These are phyloP conservation scores for Fusarium metavorans DNA, from an alignment of 2,329 filamentous ascomycete genomes.

Conservation along the genomic window DNA sequence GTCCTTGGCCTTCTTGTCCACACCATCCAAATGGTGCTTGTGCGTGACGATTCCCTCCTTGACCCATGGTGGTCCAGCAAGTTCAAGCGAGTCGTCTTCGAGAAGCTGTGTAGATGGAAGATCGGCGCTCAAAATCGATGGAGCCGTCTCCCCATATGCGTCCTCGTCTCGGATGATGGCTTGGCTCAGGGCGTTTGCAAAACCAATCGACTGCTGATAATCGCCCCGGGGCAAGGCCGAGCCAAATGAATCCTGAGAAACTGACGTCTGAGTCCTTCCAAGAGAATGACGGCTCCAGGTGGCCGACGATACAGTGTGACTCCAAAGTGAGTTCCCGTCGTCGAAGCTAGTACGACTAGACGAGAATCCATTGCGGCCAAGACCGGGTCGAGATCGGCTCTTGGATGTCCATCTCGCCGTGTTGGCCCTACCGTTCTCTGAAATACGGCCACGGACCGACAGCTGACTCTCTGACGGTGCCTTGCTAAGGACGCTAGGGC, in stretches of 20 bases:
- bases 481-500: conserved; percentile 92
- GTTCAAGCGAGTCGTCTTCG: conserved; percentile 91
- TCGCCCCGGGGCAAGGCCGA: conserved; percentile 81
- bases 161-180: conserved; percentile 94
- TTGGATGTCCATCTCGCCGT: conserved; percentile 86
- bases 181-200: conserved; percentile 95
- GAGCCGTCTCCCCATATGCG: conserved; percentile 61
- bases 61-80: conserved; percentile 95
- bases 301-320: conserved; percentile 84
- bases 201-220: conserved; percentile 96
- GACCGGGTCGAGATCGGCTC: conserved; percentile 80
- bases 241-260: conserved; percentile 91
- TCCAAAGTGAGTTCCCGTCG: conserved; percentile 91
- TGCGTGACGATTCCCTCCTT: conserved; percentile 97
- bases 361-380: conserved; percentile 83
- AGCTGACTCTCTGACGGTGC: conserved; percentile 84
- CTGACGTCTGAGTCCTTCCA: conserved; percentile 89
- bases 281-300: conserved; percentile 96
- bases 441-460: conserved; percentile 76
- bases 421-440: conserved; percentile 65
- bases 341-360: conserved; percentile 96
- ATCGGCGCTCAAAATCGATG: conserved; percentile 70
- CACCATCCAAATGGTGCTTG: conserved; percentile 92
- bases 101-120: conserved; percentile 74
- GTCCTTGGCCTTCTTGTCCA: conserved; percentile 93